These are phyloP conservation scores for Backusella mclennaniae DNA, from an alignment of 192 early-diverging fungal genomes.

Conservation along the genomic window DNA sequence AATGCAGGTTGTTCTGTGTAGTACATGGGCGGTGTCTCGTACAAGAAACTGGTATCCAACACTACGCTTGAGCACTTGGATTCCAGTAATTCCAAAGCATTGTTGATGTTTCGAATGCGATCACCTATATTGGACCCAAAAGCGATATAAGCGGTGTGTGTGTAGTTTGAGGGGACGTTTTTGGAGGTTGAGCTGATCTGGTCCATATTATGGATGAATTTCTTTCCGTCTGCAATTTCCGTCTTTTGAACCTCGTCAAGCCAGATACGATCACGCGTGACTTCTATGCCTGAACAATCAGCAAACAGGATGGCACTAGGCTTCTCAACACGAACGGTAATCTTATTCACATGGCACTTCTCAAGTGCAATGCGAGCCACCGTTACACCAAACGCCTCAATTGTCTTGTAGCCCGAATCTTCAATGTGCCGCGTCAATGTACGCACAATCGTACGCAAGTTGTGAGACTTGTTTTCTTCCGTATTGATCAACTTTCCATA, in stretches of 20 bases:
- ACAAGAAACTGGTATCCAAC: constrained; percentile 92
- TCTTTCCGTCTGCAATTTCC: constrained; percentile 29
- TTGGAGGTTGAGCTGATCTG: constrained; percentile 9
- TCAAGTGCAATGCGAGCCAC: constrained; percentile 76
- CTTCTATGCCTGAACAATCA: constrained; percentile 84
- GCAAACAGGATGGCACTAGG: constrained; percentile 94
- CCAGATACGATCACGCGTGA: constrained; percentile 66
- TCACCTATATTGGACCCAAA: constrained; percentile 93
- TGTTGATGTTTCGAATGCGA: constrained; percentile 72
- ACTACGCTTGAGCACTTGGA: constrained; percentile 43
- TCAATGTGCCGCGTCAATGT: constrained; percentile 80
- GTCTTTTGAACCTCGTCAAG: constrained; percentile 13
- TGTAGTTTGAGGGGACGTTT: constrained; percentile 36
- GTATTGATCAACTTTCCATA: constrained; percentile 21
- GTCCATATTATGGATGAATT: neutral
- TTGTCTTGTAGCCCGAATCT: constrained; percentile 84
- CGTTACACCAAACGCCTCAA: constrained; percentile 90
- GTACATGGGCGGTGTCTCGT: constrained; percentile 98
- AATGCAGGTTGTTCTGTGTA: constrained; percentile 87
- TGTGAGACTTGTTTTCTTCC: constrained; percentile 73
- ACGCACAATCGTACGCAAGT: constrained; percentile 88
- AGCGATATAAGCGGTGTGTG: constrained; percentile 74
- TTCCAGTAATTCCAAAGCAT: constrained; percentile 63
- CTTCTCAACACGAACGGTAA: constrained; percentile 90
- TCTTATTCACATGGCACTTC: constrained; percentile 83